Base-by-base conservation (phyloP, 495 filamentous ascomycete genomes). In the Daldinia childiae region DNA sequence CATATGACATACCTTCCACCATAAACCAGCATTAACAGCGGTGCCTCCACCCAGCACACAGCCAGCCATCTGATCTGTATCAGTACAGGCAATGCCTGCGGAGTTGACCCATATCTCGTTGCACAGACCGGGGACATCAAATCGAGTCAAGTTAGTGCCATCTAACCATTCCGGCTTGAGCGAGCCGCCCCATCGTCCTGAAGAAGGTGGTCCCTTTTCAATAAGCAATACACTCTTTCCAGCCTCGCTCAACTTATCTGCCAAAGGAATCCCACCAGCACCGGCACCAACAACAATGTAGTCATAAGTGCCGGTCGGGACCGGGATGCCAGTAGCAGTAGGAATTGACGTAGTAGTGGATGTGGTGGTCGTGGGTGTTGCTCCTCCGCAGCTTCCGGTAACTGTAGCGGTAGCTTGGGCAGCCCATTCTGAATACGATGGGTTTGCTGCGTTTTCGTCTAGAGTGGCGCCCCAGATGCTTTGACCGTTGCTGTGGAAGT, bases 101-200 rank as follows among this genome's bases (percentile, higher is more conserved):
- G 86, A 88, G 72, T 88, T 85, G 41, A 81, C 82, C 87, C 86
- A 92, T 68, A 90, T 90, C 76, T 89, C 85, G 74, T 89, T 91
- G 79, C 88, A 91, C 58, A 93, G 85, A 62, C 92, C 92, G 4
- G 92, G 92, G n/a, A 94, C 87, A 74, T 94, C 92, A 72, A 93
- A 92, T 32, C 90, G 85, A 41, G 91, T 93, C 52, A 94, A 81
- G 55, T 87, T 86, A 41, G 88, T 89, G 41, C 88, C 89, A 43
- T 83, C 78, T 19, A 92, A 83, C 86, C 91, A 91, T 30, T 85
- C 83, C 30, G 90, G 89, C 67, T 83, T 85, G 67, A 84, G 69
- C 7, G 73, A 84, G 55, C 89, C 89, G 52, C 88, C 88, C 75
- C 82, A 86, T 66, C 84, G 81, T 55, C 84, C 87, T 15, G 87